phyloP scores from a whole-genome alignment of 352 stramenopile genomes.

The Phytophthora sojae region DNA sequence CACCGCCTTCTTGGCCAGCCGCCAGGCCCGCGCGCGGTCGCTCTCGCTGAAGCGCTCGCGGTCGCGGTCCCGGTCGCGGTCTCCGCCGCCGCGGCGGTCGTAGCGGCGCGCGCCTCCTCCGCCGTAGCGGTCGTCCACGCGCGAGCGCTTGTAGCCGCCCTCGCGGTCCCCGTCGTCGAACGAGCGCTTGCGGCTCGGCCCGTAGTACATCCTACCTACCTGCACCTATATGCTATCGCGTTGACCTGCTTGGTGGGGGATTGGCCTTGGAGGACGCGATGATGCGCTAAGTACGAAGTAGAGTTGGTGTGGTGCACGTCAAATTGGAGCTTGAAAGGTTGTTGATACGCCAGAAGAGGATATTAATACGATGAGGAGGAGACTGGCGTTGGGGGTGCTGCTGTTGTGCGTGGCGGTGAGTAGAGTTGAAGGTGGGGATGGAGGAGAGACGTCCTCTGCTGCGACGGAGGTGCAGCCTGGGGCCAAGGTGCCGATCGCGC shows the following conservation, averaged over 20 bases:
- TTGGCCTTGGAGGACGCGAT: neutral
- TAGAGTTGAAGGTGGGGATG: neutral
- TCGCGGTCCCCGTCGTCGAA: constrained; percentile 61
- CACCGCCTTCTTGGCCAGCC: constrained; percentile 76
- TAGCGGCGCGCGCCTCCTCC: constrained; percentile 29
- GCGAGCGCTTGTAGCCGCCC: constrained; percentile 67
- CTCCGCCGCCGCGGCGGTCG: constrained; percentile 35
- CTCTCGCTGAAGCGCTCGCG: constrained; percentile 59
- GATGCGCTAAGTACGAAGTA: neutral
- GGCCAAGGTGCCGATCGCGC: constrained; percentile 18
- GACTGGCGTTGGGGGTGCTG: neutral
- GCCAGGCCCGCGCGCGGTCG: constrained; percentile 73
- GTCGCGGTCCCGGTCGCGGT: constrained; percentile 4
- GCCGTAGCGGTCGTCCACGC: constrained; percentile 52
- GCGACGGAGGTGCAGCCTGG: constrained; percentile 6
- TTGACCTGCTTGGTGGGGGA: neutral
- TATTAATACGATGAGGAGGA: neutral
- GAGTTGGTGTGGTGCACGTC: neutral
- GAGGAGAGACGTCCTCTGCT: neutral
- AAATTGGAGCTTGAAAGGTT: neutral
- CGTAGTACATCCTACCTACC: constrained; percentile 30
- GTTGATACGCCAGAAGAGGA: neutral
- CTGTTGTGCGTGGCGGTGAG: neutral
- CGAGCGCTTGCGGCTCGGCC: constrained; percentile 65
- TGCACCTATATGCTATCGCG: neutral